A percentile compares a stretch with the other conserved stretches of the same genome.
phyloP scores from a whole-genome alignment of 192 early-diverging fungal species.

The Funneliformis mosseae region DNA sequence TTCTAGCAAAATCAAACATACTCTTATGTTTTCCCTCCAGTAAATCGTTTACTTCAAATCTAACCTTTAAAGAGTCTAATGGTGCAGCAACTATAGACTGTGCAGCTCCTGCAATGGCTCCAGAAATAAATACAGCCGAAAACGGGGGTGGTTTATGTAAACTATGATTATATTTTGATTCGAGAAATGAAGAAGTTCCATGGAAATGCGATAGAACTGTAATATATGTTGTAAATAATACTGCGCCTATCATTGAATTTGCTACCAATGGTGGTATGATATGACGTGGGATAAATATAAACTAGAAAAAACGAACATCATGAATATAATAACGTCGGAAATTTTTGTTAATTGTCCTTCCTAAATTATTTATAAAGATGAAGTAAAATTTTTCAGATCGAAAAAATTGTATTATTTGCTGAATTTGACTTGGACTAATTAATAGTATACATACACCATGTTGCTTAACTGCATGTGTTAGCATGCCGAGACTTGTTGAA shows the following conservation, averaged over 20 bases:
- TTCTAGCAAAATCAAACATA: slow-evolving; percentile 66
- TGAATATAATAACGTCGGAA: neutral
- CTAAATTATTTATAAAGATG: neutral
- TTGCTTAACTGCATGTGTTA: slow-evolving; percentile 66
- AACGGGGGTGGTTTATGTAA: slow-evolving; percentile 57
- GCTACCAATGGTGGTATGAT: slow-evolving; percentile 73
- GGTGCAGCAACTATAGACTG: slow-evolving; percentile 75
- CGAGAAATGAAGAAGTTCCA: slow-evolving; percentile 48
- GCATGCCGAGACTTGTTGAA: slow-evolving; percentile 72
- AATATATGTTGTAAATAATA: slow-evolving; percentile 78
- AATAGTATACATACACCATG: slow-evolving; percentile 51
- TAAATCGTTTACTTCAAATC: slow-evolving; percentile 76
- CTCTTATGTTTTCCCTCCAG: slow-evolving; percentile 72
- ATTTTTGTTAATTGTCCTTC: neutral
- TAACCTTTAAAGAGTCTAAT: slow-evolving; percentile 70
- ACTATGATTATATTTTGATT: slow-evolving; percentile 35
- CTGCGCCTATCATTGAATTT: slow-evolving; percentile 73
- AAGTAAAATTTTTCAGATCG: neutral
- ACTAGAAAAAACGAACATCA: neutral
- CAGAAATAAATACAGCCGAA: slow-evolving; percentile 54
- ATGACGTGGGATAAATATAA: slow-evolving; percentile 64
- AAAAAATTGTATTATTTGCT: neutral
- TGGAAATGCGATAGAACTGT: slow-evolving; percentile 56
- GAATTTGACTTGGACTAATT: neutral
- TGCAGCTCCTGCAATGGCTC: slow-evolving; percentile 70